phyloP scores from a whole-genome alignment of 495 filamentous ascomycete species.

The Tricharina praecox region DNA sequence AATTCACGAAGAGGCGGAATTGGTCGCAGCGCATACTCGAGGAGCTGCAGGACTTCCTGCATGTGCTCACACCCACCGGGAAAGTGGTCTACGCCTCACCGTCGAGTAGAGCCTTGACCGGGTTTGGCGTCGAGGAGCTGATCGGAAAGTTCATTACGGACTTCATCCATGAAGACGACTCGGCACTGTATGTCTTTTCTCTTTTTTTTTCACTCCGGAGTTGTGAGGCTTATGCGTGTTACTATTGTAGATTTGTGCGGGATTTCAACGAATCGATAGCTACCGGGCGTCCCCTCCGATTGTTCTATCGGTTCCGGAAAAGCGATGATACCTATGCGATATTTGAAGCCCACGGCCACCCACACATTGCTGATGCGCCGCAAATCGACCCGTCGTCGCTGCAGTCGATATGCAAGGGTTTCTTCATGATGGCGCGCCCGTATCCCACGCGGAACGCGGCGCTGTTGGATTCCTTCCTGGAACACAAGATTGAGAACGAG shows the following conservation, averaged over 20 bases:
- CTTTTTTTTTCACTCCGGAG: too few relatives aligned
- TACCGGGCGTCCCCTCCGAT: slow-evolving; percentile 56
- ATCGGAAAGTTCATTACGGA: slow-evolving; percentile 57
- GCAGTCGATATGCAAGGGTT: slow-evolving; percentile 60
- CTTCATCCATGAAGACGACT: slow-evolving; percentile 78
- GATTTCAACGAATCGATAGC: slow-evolving; percentile 88
- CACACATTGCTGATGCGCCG: slow-evolving; percentile 54
- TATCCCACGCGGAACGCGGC: slow-evolving; percentile 77
- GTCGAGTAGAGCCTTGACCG: slow-evolving; percentile 60
- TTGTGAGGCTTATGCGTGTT: too few relatives aligned
- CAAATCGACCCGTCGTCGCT: slow-evolving; percentile 44
- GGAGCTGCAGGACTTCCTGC: slow-evolving; percentile 75
- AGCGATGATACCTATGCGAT: slow-evolving; percentile 57
- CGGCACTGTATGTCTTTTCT: slow-evolving; percentile 39
- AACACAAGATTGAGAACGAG: slow-evolving; percentile 97
- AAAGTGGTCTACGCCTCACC: slow-evolving; percentile 71
- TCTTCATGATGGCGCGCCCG: slow-evolving; percentile 86
- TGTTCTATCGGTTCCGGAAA: slow-evolving; percentile 80
- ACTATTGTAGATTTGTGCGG: slow-evolving; percentile 4
- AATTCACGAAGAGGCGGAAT: slow-evolving; percentile 68
- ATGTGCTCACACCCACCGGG: slow-evolving; percentile 72
- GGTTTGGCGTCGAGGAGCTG: slow-evolving; percentile 52
- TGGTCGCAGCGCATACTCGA: slow-evolving; percentile 82
- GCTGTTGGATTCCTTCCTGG: slow-evolving; percentile 80
- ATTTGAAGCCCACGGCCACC: slow-evolving; percentile 81